Base-by-base conservation (phyloP, 768 basidiomycete species). In the Russula vinacea region DNA sequence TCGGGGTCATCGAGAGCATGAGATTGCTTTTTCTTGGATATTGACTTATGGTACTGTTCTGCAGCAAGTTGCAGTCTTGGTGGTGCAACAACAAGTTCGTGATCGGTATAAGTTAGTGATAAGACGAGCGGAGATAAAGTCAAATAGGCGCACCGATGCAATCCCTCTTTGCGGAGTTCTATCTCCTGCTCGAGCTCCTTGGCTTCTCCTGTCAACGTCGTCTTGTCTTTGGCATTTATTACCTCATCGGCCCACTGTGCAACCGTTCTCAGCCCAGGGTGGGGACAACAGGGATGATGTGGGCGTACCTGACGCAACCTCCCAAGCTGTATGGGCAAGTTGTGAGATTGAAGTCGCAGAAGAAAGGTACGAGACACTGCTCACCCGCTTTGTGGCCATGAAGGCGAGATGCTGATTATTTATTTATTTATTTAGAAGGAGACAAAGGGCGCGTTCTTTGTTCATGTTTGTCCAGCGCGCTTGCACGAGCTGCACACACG, bases 211-310 rank as follows among this genome's bases (percentile, higher is more conserved):
- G 88, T 84, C 37, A 88, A 81, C 49, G 83, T 75, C 2, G 89
- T 86, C 80, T 90, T 95, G 73, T 93, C 90, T 67, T 87, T 84
- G 29, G 88, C 82, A 45, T 90, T 86, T 58, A 97, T 92, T 69
- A 90, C 88, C 76, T 95, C 92, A 47, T 90, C 91, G 6, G 90
- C 91, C 89, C 92, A 91, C 90, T 94, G 70, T 50, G 69, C 56
- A 32, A 32, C 26, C 64, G 40, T 62, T 33, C 35, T 53, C 45
- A 64, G 44, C 24, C 9, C 16, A 11, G 17, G 10, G 58, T 56
- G 60, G 69, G 60, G 35, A 49, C 35, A 3, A 3, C 8, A 71
- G 32, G 33, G 26, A 56, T 22, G 24, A 26, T 7, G 10, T 32
- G 44, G 33, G 54, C 80, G 62, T 65, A 89, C 90, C 83, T 91